These are phyloP conservation scores for Penicillium macrosclerotiorum DNA, from an alignment of 495 filamentous ascomycete genomes.

Conservation along the genomic window DNA sequence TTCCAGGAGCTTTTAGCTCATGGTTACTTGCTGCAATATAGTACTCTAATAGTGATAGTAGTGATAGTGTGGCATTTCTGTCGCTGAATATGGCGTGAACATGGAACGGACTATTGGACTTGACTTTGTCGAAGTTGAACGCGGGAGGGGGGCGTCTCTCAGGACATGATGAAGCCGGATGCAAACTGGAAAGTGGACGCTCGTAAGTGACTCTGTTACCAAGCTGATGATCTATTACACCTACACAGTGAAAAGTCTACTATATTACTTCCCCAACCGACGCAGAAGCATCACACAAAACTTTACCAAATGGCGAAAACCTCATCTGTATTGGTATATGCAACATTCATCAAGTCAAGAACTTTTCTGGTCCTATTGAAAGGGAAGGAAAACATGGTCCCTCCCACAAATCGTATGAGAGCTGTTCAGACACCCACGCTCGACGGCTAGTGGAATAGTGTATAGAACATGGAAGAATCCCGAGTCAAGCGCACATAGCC, in stretches of 20 bases:
- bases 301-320: constrained; percentile 1
- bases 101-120: too few relatives aligned
- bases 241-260: neutral
- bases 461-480: constrained; percentile 5
- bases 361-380: constrained; percentile 33
- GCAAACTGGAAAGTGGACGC: too few relatives aligned
- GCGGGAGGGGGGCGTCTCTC: too few relatives aligned
- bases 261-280: neutral
- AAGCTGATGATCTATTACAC: too few relatives aligned
- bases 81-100: too few relatives aligned
- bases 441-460: constrained; percentile 1
- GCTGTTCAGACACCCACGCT: constrained; percentile 6
- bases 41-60: too few relatives aligned
- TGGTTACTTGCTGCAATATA: too few relatives aligned
- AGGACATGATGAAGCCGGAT: too few relatives aligned
- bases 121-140: too few relatives aligned
- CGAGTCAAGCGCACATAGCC: constrained; percentile 15
- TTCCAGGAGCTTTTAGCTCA: too few relatives aligned
- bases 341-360: constrained; percentile 32
- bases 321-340: constrained; percentile 30
- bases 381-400: constrained; percentile 9
- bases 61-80: too few relatives aligned
- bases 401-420: constrained; percentile 22
- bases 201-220: too few relatives aligned
- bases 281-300: neutral